Conservation (phyloP, 257 asterid genomes). For the Gentiana dahurica region DNA sequence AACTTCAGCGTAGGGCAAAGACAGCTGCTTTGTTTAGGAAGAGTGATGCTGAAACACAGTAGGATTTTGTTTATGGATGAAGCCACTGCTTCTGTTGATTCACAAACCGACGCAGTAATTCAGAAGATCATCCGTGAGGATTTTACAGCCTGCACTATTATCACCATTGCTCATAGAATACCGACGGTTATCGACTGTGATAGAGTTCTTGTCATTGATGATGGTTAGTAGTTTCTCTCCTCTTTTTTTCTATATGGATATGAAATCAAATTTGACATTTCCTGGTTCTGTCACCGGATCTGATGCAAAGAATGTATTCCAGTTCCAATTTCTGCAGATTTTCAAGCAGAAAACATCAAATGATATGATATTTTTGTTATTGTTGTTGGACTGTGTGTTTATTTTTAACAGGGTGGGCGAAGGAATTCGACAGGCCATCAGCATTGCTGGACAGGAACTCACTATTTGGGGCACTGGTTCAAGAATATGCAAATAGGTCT, state of each 20-base stretch:
- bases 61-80: conserved; percentile 62
- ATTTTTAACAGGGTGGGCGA: conserved; percentile 35
- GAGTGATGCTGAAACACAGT: conserved; percentile 61
- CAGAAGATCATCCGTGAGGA: conserved; percentile 56
- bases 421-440: conserved; percentile 52
- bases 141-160: conserved; percentile 46
- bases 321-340: too few species aligned
- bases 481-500: conserved; percentile 56
- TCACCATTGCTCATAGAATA: conserved; percentile 76
- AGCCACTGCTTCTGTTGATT: conserved; percentile 87
- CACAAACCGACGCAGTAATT: conserved; percentile 60
- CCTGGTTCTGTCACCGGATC: too few species aligned
- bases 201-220: conserved; percentile 50
- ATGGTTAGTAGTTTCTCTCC: conserved; percentile 33
- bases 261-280: too few species aligned
- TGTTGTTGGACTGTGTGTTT: too few species aligned
- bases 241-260: background rate
- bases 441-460: conserved; percentile 41
- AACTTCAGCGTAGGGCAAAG: conserved; percentile 86
- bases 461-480: conserved; percentile 52
- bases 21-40: conserved; percentile 67
- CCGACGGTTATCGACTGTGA: conserved; percentile 72
- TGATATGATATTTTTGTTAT: too few species aligned
- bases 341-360: too few species aligned
- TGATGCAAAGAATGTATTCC: too few species aligned